Conservation (phyloP, 257 asterid species). For the Gentiana straminea region DNA sequence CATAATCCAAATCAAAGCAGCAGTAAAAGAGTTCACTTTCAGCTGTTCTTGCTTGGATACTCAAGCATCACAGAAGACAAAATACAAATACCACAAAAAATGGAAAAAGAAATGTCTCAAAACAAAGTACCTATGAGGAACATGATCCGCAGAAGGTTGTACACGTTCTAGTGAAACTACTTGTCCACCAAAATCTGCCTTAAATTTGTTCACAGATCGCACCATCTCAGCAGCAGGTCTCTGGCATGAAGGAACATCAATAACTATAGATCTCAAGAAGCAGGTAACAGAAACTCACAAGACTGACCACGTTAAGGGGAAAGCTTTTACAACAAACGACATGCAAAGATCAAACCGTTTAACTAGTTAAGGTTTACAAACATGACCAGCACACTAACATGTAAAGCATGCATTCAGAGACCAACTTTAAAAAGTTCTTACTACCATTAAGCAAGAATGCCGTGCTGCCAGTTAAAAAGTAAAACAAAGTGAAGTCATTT, state of each 20-base stretch:
- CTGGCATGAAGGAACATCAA: slow-evolving; percentile 27
- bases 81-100: neutral
- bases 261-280: neutral
- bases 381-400: no score
- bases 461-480: no score
- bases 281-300: neutral
- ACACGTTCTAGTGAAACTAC: slow-evolving; percentile 76
- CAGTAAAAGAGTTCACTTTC: neutral
- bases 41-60: neutral
- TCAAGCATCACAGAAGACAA: neutral
- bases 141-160: slow-evolving; percentile 94
- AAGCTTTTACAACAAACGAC: no score
- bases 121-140: slow-evolving; percentile 79
- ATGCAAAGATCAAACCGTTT: no score
- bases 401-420: no score
- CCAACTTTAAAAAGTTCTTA: no score
- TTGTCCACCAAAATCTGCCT: slow-evolving; percentile 94
- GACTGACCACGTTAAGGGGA: no score
- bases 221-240: slow-evolving; percentile 87
- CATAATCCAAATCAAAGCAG: no score
- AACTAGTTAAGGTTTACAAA: no score
- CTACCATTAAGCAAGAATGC: no score
- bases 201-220: slow-evolving; percentile 80
- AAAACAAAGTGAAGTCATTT: no score
- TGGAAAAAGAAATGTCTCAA: slow-evolving; percentile 2